Evolutionary conservation across 1,284 basidiomycete species (phyloP), one percentile per base, ranked within the genome.

Genomic region (Caloboletus inedulis): DNA sequence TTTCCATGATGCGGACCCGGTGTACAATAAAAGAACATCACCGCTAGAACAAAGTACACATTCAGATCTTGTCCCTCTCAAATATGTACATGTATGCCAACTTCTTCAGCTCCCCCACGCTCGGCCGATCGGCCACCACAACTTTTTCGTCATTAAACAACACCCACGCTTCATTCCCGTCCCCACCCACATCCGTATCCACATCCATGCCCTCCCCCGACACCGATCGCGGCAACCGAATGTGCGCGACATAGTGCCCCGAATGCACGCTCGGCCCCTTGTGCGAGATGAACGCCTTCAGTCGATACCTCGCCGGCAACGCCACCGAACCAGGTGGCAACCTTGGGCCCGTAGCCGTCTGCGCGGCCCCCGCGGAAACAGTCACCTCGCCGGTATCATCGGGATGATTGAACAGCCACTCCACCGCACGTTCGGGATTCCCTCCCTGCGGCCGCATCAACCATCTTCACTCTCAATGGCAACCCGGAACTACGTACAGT

Each of bases 91-190:
- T 70, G 76, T 97, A 95, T 37, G 92, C 94, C 60, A 92, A 69
- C 66, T 79, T 78, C 72, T 89, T 87, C 74, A 96, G 73, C 52
- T 82, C 79, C 12, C 65, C 73, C 33, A 90, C 85, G 64, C 87
- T 89, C 70, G 89, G 82, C 59, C 74, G 77, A 62, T 93, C 89
- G 3, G 92, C 91, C 62, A 80, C 84, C 5, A 94, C 92, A 6
- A 97, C 94, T 74, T 97, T 98, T 74, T 98, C 94, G 69, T 98
- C 94, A 62, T 98, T 97, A 74, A 93, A 95, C 60, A 97, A 70
- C 51, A 94, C 85, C 91, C 94, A 95, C 7, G 71, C 76, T 30
- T 80, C 81, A 51, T 75, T 74, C 18, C 62, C 62, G 41, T 57
- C 47, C 3, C 13, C 27, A 2, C 58, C 57, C 13, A 62, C 52